These are phyloP conservation scores for Magnolia officinalis DNA, from an alignment of 164 flowering plant species.

Conservation along the genomic window DNA sequence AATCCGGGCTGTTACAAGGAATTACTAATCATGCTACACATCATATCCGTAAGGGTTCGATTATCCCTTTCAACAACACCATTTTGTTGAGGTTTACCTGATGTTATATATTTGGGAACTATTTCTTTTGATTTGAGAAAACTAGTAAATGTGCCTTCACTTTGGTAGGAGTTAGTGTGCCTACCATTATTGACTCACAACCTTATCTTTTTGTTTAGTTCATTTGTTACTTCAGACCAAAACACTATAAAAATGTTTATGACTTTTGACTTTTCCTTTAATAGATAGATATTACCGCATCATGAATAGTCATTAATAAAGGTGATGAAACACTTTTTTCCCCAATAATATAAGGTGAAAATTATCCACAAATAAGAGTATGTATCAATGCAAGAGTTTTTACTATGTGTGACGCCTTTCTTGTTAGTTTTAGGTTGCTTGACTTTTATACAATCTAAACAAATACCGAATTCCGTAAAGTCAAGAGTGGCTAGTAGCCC, in stretches of 20 bases:
- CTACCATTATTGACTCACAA: too few relatives aligned
- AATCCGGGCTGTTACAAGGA: too few relatives aligned
- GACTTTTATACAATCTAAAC: too few relatives aligned
- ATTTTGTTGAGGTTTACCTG: background rate
- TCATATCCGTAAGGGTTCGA: background rate
- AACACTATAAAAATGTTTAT: background rate
- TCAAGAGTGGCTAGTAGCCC: background rate
- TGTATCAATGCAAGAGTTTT: background rate
- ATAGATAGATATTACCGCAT: background rate
- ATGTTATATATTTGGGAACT: background rate
- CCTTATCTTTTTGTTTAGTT: background rate
- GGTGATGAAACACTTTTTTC: too few relatives aligned
- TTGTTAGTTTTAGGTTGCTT: background rate
- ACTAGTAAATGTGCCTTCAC: background rate
- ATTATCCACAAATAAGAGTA: background rate
- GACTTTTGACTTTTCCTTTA: background rate
- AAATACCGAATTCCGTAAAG: background rate
- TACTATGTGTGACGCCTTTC: background rate
- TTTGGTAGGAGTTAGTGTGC: background rate
- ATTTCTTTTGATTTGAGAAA: background rate
- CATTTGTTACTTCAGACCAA: background rate
- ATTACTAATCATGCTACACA: constrained; percentile 5
- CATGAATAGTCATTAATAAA: too few relatives aligned
- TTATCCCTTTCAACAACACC: constrained; percentile 5
- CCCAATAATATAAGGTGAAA: background rate